Conservation (phyloP, 768 basidiomycete species). For the Coprinopsis marcescibilis region DNA sequence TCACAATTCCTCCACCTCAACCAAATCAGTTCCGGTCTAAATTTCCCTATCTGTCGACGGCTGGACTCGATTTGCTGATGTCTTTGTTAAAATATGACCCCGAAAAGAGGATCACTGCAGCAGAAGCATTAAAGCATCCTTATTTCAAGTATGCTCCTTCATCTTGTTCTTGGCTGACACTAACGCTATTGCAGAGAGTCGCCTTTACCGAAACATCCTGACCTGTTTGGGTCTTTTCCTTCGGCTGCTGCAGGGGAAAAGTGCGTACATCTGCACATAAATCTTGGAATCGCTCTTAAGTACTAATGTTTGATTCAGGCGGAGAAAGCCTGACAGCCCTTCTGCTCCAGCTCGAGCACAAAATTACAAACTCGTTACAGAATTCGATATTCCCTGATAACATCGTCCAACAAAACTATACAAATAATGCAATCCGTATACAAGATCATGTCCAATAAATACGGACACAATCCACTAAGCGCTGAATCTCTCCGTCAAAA, state of each 20-base stretch:
- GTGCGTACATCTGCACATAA: constrained; percentile 35
- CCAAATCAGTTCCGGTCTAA: constrained; percentile 74
- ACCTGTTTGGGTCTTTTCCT: constrained; percentile 93
- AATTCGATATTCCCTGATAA: constrained; percentile 45
- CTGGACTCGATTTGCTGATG: constrained; percentile 81
- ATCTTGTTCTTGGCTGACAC: not conserved
- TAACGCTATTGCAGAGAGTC: constrained; percentile 58
- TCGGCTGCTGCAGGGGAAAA: constrained; percentile 95
- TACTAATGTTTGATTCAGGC: constrained; percentile 38
- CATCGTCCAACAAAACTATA: not conserved
- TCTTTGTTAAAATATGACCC: constrained; percentile 88
- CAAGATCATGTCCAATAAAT: constrained; percentile 1
- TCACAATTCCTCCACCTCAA: constrained; percentile 71
- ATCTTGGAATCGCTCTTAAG: not conserved
- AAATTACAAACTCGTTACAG: constrained; percentile 60
- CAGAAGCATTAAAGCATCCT: constrained; percentile 84
- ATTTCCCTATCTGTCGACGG: constrained; percentile 77
- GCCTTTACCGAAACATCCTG: constrained; percentile 92
- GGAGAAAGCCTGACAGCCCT: constrained; percentile 73
- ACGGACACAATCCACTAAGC: constrained; percentile 21
- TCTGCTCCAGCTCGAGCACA: constrained; percentile 72
- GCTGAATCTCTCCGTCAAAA: constrained; percentile 33
- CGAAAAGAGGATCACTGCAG: constrained; percentile 76
- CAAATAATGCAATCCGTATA: not conserved
- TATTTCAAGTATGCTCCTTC: constrained; percentile 71